Evolutionary conservation across 306 rosid species (phyloP), one percentile per base, ranked within the genome.

Genomic region (Prunus davidiana): DNA sequence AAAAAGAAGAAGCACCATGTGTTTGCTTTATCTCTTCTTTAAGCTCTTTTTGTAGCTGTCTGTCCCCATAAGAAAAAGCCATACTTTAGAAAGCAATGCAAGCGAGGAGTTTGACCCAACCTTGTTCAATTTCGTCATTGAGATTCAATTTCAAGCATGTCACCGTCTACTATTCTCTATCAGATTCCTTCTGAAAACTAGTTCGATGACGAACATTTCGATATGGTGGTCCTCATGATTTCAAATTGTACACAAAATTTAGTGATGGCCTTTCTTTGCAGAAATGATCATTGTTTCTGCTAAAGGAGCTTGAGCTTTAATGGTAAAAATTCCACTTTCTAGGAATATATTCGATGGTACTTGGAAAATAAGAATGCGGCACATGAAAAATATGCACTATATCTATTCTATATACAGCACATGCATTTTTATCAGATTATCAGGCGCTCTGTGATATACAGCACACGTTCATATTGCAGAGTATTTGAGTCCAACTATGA

Each of bases 331-430:
- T 64, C 27, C 0, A 46, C 58, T 41, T 61, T 27, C 69, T 2
- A 12, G 25, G 47, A 28, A 43, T 18, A 45, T 73, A 73, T 73
- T 61, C 69, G 47, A 60, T 73, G 69, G 60, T 61, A 45, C 47
- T 73, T 22, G 9, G 28, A 61, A 43, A 60, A 60, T 25, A 5
- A 57, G 34, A 61, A 46, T 61, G 5, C 19, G 16, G 58, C 77
- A 45, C 47, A 60, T 46, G 69, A 25, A 15, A 14, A 50, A 41
- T 34, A 32, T 30, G 45, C n/a, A 24, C 72, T 25, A 49, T 25
- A 24, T 52, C 8, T 52, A 38, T 18, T 52, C 8, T 52, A 38
- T 18, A 52, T 12, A 47, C 15, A 3, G 22, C 60, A 18, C 62
- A 15, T 70, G 62, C 28, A n/a, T 50, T 70, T 51, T 6, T 14